These are phyloP conservation scores for Komagataea norvegica DNA, from an alignment of 1,139 yeast genomes.

Conservation along the genomic window DNA sequence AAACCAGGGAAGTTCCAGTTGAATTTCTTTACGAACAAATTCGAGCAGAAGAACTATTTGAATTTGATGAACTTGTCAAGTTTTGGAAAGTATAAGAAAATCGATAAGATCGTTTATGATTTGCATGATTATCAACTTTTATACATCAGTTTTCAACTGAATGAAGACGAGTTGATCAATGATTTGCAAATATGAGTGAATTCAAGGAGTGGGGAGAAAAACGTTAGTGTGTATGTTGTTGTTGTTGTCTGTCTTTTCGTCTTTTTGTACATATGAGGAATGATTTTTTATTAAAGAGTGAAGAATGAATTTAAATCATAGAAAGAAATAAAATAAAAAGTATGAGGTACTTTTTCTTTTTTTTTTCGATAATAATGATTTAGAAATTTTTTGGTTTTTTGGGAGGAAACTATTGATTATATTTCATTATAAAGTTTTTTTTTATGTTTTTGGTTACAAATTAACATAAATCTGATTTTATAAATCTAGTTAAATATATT, in stretches of 20 bases:
- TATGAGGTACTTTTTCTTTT: constrained; percentile 8
- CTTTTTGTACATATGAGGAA: constrained; percentile 1
- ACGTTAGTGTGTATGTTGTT: not conserved
- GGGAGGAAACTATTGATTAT: constrained; percentile 10
- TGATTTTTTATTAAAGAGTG: not conserved
- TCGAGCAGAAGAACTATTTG: constrained; percentile 35
- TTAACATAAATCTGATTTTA: constrained; percentile 4
- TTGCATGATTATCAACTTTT: constrained; percentile 50
- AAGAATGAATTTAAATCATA: constrained; percentile 6
- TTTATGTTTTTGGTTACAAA: constrained; percentile 11
- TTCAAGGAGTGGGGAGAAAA: no score
- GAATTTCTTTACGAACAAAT: constrained; percentile 44
- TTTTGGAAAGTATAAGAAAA: constrained; percentile 53
- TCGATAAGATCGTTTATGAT: constrained; percentile 70
- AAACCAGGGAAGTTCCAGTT: constrained; percentile 74
- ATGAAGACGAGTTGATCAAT: constrained; percentile 19
- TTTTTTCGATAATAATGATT: constrained; percentile 13
- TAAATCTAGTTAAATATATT: not conserved
- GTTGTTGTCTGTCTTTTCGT: not conserved
- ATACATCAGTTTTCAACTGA: constrained; percentile 32
- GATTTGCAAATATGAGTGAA: constrained; percentile 10
- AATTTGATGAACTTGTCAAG: constrained; percentile 31
- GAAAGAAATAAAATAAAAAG: constrained; percentile 14
- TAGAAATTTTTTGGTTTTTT: constrained; percentile 6
- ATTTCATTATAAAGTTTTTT: constrained; percentile 13